Percentiles rank a stretch among this genome's conserved stretches.
Conservation (phyloP, 208 protist genomes). For the Leishmania martiniquensis region DNA sequence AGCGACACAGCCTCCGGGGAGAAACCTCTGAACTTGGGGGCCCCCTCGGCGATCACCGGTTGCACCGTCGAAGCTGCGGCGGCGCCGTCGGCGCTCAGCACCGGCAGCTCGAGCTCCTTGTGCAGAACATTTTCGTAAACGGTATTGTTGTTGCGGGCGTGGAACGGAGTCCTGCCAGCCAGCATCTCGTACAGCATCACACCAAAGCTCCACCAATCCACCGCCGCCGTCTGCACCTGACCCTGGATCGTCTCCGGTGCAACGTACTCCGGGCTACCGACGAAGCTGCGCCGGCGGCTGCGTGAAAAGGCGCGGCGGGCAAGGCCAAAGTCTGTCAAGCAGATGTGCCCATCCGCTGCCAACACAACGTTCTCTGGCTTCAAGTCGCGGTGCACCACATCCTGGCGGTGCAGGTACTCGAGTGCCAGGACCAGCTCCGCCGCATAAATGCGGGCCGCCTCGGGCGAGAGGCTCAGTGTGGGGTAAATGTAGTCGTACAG, state of each 20-base stretch:
- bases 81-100: constrained; percentile 5
- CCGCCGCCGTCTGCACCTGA: constrained; percentile 90
- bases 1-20: constrained; percentile 62
- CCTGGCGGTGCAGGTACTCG: constrained; percentile 84
- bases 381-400: constrained; percentile 89
- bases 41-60: not conserved
- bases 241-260: constrained; percentile 92
- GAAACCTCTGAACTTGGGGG: constrained; percentile 36
- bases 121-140: constrained; percentile 81
- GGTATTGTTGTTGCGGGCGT: constrained; percentile 82
- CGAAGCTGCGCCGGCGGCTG: constrained; percentile 79
- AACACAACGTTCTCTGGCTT: constrained; percentile 93
- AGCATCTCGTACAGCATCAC: constrained; percentile 97
- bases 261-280: constrained; percentile 90
- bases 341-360: constrained; percentile 76
- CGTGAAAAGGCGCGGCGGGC: constrained; percentile 74
- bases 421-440: constrained; percentile 93
- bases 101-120: constrained; percentile 46
- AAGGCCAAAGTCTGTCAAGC: constrained; percentile 91
- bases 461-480: constrained; percentile 35
- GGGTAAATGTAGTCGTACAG: constrained; percentile 94
- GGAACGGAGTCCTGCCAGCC: constrained; percentile 90
- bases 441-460: constrained; percentile 82
- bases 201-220: constrained; percentile 97
- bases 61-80: not conserved